Evolutionary conservation across 352 stramenopile species (phyloP).

Genomic region (Phytopythium cucurbitacearum): DNA sequence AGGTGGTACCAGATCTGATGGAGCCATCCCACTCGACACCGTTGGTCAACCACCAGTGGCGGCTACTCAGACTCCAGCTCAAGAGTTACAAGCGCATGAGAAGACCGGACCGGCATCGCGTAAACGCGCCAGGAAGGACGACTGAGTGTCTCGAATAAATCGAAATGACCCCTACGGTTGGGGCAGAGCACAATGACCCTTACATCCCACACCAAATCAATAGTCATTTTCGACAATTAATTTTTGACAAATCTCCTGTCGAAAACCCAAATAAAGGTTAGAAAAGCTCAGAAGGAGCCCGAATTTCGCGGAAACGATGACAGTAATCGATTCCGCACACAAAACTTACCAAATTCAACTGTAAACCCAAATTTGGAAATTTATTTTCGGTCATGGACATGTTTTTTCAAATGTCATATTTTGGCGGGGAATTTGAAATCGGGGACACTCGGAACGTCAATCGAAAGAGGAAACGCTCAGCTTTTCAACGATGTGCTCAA

Average conservation of each 20-base stretch:
- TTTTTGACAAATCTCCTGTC: not conserved
- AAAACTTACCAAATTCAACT: conserved; percentile 1
- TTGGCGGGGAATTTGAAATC: not conserved
- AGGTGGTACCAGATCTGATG: no score
- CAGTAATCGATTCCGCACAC: not conserved
- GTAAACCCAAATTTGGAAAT: not conserved
- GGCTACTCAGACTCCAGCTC: no score
- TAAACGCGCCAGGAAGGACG: no score
- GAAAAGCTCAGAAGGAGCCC: not conserved
- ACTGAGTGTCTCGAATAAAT: no score
- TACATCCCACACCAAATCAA: no score
- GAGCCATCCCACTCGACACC: no score
- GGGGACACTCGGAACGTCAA: not conserved
- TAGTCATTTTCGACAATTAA: no score
- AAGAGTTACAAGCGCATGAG: no score
- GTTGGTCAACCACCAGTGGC: no score
- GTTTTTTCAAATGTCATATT: not conserved
- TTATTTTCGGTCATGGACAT: not conserved
- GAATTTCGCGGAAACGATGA: not conserved
- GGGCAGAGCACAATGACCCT: no score
- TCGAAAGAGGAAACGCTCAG: not conserved
- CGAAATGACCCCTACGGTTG: no score
- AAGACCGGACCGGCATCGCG: no score
- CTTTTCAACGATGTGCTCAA: not conserved
- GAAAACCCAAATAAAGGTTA: not conserved